phyloP scores from a whole-genome alignment of 1,139 yeast genomes.

The Taiozyma onychis region DNA sequence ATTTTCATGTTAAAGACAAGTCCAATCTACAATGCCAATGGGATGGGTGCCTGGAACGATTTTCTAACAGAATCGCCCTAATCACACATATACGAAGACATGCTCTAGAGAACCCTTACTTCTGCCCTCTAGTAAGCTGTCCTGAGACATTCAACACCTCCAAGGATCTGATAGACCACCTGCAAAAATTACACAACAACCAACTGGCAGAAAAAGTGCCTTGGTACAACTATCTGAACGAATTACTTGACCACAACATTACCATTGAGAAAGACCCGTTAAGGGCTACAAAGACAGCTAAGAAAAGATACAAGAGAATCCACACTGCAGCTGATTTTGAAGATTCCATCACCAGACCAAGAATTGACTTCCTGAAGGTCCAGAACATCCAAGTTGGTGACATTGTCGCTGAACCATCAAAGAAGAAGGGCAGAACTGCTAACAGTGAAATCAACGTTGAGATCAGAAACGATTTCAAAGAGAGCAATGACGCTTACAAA shows the following conservation, averaged over 20 bases:
- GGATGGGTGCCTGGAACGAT: constrained; percentile 46
- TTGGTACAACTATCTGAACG: constrained; percentile 10
- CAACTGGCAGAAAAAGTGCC: constrained; percentile 18
- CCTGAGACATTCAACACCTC: constrained; percentile 52
- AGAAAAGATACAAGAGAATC: constrained; percentile 5
- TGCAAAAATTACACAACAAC: constrained; percentile 48
- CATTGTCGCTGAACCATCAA: constrained; percentile 18
- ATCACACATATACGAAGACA: constrained; percentile 61
- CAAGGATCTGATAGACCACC: constrained; percentile 61
- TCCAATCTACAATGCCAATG: background rate
- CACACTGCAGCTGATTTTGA: constrained; percentile 13
- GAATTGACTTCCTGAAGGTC: constrained; percentile 20
- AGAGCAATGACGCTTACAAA: constrained; percentile 11
- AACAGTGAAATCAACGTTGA: constrained; percentile 20
- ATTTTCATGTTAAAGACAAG: background rate
- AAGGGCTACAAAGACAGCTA: background rate
- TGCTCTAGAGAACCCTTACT: constrained; percentile 63
- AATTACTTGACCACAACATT: background rate
- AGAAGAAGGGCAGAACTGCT: constrained; percentile 22
- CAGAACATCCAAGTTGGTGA: constrained; percentile 20
- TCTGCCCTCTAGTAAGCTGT: constrained; percentile 69
- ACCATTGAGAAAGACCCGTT: background rate
- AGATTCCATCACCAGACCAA: constrained; percentile 6
- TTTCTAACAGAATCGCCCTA: constrained; percentile 55
- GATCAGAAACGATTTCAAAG: constrained; percentile 13